Base-by-base conservation (phyloP, 2,329 filamentous ascomycete genomes). In the Lachnellula subtilissima region DNA sequence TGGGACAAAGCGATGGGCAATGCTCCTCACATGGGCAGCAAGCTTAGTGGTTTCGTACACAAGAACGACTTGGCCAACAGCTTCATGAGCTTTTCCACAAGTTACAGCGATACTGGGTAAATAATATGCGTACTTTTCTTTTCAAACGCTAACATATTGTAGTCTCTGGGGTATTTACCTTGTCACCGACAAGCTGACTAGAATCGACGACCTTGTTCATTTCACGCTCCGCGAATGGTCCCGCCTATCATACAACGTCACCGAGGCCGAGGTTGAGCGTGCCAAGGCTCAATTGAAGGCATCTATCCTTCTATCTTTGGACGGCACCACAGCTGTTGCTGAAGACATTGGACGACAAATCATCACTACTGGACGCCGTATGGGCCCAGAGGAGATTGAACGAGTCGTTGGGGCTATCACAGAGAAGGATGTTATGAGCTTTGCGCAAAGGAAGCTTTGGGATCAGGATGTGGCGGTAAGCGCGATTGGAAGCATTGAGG, bases 151-250 rank as follows among this genome's bases (percentile, higher is more conserved):
- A 69, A 75, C 48, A 22, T 47, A 47, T 25, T 56, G 25, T 69
- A 96, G 94, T 83, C 90, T 99, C 67, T 99, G 94, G 94, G 94
- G 94, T 79, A 97, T 97, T 81, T 99, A 99, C 83, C 84, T 99
- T 61, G 90, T 96, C 69, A 91, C 89, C 70, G 92, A 97, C 77
- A 88, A 94, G 78, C 78, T 89, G 68, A 91, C 88, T 69, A 83
- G 83, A 66, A 81, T 99, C 68, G 94, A 99, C 71, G 94, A 99
- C 74, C 87, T 99, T 52, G 88, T 97, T 68, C 94, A 99, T 85
- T 99, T 99, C 78, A 87, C 94, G 61, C 91, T 97, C 74, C 90
- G 93, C 67, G 94, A 99, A 82, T 99, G 94, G 94, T 91, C 93
- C 69, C 90, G 94, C 68, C 86, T 99, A 62, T 94, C 89, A 69